These are phyloP conservation scores for Creolimax fragrantissima DNA, from an alignment of 78 protist species.

Conservation along the genomic window DNA sequence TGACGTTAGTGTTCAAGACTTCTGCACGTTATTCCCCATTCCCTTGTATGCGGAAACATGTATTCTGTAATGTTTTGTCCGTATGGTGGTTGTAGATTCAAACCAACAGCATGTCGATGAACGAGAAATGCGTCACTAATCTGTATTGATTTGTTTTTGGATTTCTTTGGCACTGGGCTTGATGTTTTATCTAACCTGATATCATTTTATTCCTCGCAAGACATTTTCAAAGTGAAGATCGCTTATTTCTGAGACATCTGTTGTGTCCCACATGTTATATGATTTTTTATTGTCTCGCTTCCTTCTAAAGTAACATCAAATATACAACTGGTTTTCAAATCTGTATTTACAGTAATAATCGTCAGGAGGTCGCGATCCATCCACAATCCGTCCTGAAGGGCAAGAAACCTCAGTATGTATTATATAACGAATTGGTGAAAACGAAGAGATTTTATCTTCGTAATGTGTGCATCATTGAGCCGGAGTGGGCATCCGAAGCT, in stretches of 20 bases:
- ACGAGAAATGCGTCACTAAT: background rate
- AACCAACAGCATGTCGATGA: too few relatives aligned
- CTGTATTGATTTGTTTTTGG: background rate
- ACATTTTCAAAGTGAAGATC: background rate
- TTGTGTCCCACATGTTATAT: too few relatives aligned
- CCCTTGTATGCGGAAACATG: too few relatives aligned
- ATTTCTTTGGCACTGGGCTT: background rate
- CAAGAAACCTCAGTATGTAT: slow-evolving; percentile 60
- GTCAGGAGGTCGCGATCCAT: slow-evolving; percentile 43
- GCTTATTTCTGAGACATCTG: background rate
- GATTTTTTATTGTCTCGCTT: background rate
- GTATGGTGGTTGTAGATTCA: too few relatives aligned
- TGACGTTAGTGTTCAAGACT: background rate
- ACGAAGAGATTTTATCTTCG: slow-evolving; percentile 78
- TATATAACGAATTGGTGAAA: slow-evolving; percentile 80
- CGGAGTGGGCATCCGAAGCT: slow-evolving; percentile 88
- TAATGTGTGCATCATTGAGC: slow-evolving; percentile 77
- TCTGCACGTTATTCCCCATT: background rate
- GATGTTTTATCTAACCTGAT: background rate
- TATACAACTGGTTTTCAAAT: background rate
- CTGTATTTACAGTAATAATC: background rate
- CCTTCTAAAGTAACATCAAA: background rate
- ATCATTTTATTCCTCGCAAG: background rate
- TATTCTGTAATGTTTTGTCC: too few relatives aligned
- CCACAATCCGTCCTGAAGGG: slow-evolving; percentile 57